These are phyloP conservation scores for Quercus engelmannii DNA, from an alignment of 306 rosid genomes.

Conservation along the genomic window DNA sequence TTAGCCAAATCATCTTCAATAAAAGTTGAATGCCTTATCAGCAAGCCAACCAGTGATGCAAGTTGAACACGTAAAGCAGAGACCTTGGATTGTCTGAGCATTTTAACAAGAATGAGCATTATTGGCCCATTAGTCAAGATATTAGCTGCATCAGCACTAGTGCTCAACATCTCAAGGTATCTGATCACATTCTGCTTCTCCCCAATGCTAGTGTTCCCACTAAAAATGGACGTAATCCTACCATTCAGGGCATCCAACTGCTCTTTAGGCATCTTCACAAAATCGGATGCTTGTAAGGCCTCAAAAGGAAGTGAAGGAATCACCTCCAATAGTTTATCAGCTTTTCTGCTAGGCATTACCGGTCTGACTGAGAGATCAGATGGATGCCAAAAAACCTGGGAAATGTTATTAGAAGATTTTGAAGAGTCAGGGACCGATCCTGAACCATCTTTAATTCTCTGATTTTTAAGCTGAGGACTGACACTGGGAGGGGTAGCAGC, in stretches of 20 bases:
- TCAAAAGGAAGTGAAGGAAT: constrained; percentile 89
- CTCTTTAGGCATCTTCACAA: constrained; percentile 80
- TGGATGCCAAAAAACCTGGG: constrained; percentile 87
- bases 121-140: constrained; percentile 95
- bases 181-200: constrained; percentile 91
- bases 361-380: constrained; percentile 97
- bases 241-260: constrained; percentile 57
- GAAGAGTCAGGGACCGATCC: constrained; percentile 62
- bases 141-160: constrained; percentile 88
- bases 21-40: constrained; percentile 86
- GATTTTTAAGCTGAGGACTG: constrained; percentile 76
- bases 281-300: constrained; percentile 72
- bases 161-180: constrained; percentile 89
- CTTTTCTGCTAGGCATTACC: constrained; percentile 93
- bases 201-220: constrained; percentile 68
- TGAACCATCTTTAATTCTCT: constrained; percentile 63
- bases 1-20: constrained; percentile 83
- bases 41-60: constrained; percentile 82
- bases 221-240: constrained; percentile 60
- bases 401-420: constrained; percentile 51
- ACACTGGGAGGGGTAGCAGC: constrained; percentile 57
- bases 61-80: constrained; percentile 88
- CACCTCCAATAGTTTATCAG: constrained; percentile 67
- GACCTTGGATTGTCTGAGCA: constrained; percentile 82
- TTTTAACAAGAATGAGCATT: constrained; percentile 86